These are phyloP conservation scores for Exidia glandulosa DNA, from an alignment of 768 basidiomycete species.

Conservation along the genomic window DNA sequence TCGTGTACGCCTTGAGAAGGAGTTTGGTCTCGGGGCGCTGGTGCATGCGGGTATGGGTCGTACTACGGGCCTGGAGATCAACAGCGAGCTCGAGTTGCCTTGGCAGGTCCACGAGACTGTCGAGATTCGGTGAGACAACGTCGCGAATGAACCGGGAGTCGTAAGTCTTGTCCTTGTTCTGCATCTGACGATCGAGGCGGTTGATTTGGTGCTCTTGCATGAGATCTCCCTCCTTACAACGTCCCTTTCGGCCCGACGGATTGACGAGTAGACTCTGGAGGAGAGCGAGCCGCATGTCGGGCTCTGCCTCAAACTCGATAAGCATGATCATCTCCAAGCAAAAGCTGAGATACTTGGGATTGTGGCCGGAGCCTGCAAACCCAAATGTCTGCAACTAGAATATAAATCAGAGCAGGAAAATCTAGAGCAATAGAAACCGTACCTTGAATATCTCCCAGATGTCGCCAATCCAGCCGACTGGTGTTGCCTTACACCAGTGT, in stretches of 20 bases:
- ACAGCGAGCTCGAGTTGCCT: conserved; percentile 16
- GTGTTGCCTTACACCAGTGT: conserved; percentile 17
- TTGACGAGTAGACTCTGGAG: conserved; percentile 17
- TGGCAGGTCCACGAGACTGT: conserved; percentile 22
- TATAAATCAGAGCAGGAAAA: too few species aligned
- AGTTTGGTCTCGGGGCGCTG: too few species aligned
- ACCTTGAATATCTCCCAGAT: conserved; percentile 24
- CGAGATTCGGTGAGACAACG: conserved; percentile 20
- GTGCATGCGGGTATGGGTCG: conserved; percentile 10
- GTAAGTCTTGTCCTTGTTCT: conserved; percentile 14
- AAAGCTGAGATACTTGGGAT: conserved; percentile 20
- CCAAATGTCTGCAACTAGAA: conserved; percentile 11
- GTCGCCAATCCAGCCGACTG: conserved; percentile 24
- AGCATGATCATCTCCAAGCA: conserved; percentile 20
- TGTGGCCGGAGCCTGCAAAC: conserved; percentile 23
- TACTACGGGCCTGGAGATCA: conserved; percentile 10
- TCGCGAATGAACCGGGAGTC: conserved; percentile 19
- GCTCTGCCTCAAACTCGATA: conserved; percentile 22
- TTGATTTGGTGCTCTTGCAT: conserved; percentile 10
- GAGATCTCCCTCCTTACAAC: conserved; percentile 19
- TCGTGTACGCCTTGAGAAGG: too few species aligned
- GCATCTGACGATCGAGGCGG: conserved; percentile 15
- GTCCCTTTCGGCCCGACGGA: conserved; percentile 14
- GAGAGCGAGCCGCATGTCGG: conserved; percentile 9
- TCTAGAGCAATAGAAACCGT: conserved; percentile 10